These are phyloP conservation scores for Pleurotus platypus DNA, from an alignment of 768 basidiomycete genomes.

Conservation along the genomic window DNA sequence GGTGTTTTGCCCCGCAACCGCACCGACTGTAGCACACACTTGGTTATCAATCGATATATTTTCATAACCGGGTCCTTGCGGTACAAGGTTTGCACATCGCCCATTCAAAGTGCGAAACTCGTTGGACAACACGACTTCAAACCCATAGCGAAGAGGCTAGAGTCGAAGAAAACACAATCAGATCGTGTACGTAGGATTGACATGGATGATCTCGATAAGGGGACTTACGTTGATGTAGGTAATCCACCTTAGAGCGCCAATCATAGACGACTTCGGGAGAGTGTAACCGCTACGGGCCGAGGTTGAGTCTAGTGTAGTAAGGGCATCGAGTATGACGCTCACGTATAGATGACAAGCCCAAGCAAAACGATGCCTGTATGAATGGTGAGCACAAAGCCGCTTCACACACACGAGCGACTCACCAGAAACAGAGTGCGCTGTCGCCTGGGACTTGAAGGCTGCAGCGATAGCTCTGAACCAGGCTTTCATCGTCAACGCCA, in stretches of 20 bases:
- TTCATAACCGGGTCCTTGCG: conserved; percentile 41
- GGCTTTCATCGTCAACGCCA: conserved; percentile 58
- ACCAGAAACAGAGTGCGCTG: conserved; percentile 48
- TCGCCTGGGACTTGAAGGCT: conserved; percentile 39
- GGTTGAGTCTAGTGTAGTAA: not conserved
- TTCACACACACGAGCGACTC: conserved; percentile 10
- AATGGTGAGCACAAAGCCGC: not conserved
- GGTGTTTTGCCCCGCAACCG: conserved; percentile 38
- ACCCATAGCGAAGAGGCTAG: conserved; percentile 49
- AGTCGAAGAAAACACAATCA: conserved; percentile 13
- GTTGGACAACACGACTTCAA: conserved; percentile 57
- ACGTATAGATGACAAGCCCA: conserved; percentile 44
- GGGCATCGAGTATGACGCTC: not conserved
- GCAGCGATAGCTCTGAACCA: conserved; percentile 59
- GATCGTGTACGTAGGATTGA: conserved; percentile 11
- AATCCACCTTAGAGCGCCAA: conserved; percentile 52
- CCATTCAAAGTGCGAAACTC: conserved; percentile 56
- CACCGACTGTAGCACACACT: conserved; percentile 54
- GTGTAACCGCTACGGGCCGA: conserved; percentile 37
- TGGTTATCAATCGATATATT: conserved; percentile 42
- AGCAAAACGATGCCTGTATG: conserved; percentile 33
- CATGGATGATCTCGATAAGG: not conserved
- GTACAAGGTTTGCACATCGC: conserved; percentile 36
- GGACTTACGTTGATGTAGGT: conserved; percentile 42
- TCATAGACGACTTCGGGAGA: conserved; percentile 47